Evolutionary conservation across 1,284 basidiomycete genomes (phyloP), one percentile per base, ranked within the genome.

Genomic region (Phylloboletellus chloephorus): DNA sequence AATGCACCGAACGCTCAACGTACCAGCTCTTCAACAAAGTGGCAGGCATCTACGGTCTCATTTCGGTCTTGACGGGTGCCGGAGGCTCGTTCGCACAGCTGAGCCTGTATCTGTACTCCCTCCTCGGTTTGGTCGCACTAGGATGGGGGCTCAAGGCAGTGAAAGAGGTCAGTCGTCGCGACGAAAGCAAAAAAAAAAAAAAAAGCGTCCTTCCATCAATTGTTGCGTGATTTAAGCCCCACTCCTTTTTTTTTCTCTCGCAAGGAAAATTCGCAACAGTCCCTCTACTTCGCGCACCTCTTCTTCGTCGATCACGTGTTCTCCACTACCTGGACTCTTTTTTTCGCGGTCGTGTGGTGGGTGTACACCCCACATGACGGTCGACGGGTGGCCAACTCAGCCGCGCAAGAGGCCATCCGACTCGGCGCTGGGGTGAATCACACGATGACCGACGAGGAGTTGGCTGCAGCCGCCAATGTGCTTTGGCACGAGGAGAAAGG

Each of bases 1-100:
- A 19, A 10, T 5, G n/a, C 20, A 21, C 31, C 12, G 23, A 37
- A 51, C 16, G 37, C 49, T 42, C 34, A 57, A 33, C 23, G 16
- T 15, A 37, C 16, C 52, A 92, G 89, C 72, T 96, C 39, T 76
- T 99, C 53, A 98, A 99, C 77, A 99, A 99, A 69, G 94, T 94
- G 39, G 95, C 95, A 11, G 95, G 95, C 43, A 78, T 98, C 12
- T 99, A 97, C 62, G 95, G 95, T 39, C 79, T 99, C 50, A 83
- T 98, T 38, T 92, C 93, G 11, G 76, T 95, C 49, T 71, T 95
- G 51, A 86, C 82, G 2, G 84, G 89, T 32, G 79, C 82, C 37
- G 90, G 89, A 26, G 92, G 91, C 16, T 85, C 89, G 7, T 84
- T 93, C 52, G 80, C 88, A 1, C 95, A 99, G 67, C 73, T 97